Evolutionary conservation across 169 alveolate genomes (phyloP).

Genomic region (Cryptosporidium meleagridis): DNA sequence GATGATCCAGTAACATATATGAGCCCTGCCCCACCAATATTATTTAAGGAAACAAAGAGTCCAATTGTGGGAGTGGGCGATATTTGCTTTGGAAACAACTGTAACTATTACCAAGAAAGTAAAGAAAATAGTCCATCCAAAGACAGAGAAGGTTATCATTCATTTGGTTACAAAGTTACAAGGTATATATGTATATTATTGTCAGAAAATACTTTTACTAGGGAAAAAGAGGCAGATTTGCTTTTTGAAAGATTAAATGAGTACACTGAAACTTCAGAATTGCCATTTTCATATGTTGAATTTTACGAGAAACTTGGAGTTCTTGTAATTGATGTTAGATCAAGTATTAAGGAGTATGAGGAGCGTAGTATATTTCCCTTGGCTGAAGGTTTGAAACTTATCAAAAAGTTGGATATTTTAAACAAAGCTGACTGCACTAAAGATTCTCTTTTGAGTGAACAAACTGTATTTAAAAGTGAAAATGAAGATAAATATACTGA

Average conservation of each 20-base stretch:
- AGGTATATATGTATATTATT: constrained; percentile 58
- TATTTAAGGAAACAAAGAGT: not conserved
- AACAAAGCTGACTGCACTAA: constrained; percentile 68
- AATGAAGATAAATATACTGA: not conserved
- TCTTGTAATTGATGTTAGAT: constrained; percentile 34
- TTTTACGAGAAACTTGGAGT: constrained; percentile 68
- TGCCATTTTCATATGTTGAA: constrained; percentile 68
- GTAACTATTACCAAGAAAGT: constrained; percentile 3
- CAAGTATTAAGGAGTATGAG: not conserved
- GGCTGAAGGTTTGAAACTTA: constrained; percentile 16
- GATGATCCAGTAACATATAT: not conserved
- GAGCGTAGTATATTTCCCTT: constrained; percentile 15
- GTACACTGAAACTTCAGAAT: constrained; percentile 17
- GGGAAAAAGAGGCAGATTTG: constrained; percentile 60
- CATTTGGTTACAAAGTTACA: not conserved
- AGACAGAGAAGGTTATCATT: not conserved
- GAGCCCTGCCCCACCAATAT: not conserved
- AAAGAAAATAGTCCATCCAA: not conserved
- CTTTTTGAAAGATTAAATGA: constrained; percentile 33
- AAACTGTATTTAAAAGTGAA: constrained; percentile 28
- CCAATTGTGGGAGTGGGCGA: constrained; percentile 53
- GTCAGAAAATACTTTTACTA: constrained; percentile 11
- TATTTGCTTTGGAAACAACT: constrained; percentile 31
- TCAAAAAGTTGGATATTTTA: constrained; percentile 31
- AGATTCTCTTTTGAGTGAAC: constrained; percentile 57